Conservation (phyloP, 768 basidiomycete species). For the Collybia nuda region DNA sequence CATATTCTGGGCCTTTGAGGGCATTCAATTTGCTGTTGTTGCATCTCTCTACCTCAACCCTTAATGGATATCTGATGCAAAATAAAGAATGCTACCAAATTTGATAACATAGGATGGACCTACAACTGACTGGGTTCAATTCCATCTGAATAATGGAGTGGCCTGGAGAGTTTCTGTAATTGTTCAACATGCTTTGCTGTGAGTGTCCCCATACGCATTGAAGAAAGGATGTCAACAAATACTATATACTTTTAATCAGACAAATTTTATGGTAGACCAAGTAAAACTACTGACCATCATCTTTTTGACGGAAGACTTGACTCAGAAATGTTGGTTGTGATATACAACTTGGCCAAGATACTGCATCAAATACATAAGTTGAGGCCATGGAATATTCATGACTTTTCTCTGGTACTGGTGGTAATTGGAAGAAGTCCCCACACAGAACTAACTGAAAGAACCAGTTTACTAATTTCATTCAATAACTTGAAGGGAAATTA, state of each 20-base stretch:
- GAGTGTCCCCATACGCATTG: slow-evolving; percentile 78
- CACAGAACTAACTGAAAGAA: slow-evolving; percentile 60
- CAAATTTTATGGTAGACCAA: background rate
- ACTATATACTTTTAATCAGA: slow-evolving; percentile 34
- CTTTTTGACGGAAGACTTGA: slow-evolving; percentile 74
- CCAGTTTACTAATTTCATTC: background rate
- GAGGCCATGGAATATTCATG: slow-evolving; percentile 40
- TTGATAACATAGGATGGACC: background rate
- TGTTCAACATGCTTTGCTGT: slow-evolving; percentile 48
- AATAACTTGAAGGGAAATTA: background rate
- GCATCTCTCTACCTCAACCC: slow-evolving; percentile 73
- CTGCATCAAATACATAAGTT: slow-evolving; percentile 66
- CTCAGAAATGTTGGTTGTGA: slow-evolving; percentile 43
- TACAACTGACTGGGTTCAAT: slow-evolving; percentile 85
- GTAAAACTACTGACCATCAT: slow-evolving; percentile 36
- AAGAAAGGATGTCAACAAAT: slow-evolving; percentile 84
- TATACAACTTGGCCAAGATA: slow-evolving; percentile 59
- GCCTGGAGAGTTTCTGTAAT: slow-evolving; percentile 56
- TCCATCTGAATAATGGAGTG: slow-evolving; percentile 63
- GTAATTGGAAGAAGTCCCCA: slow-evolving; percentile 82
- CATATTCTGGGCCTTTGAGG: slow-evolving; percentile 35
- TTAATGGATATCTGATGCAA: slow-evolving; percentile 63
- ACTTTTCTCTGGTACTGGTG: slow-evolving; percentile 58
- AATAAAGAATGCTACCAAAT: background rate
- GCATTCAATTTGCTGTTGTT: slow-evolving; percentile 60